Evolutionary conservation across 257 asterid genomes (phyloP).

Genomic region (Solanum ossicruentum): DNA sequence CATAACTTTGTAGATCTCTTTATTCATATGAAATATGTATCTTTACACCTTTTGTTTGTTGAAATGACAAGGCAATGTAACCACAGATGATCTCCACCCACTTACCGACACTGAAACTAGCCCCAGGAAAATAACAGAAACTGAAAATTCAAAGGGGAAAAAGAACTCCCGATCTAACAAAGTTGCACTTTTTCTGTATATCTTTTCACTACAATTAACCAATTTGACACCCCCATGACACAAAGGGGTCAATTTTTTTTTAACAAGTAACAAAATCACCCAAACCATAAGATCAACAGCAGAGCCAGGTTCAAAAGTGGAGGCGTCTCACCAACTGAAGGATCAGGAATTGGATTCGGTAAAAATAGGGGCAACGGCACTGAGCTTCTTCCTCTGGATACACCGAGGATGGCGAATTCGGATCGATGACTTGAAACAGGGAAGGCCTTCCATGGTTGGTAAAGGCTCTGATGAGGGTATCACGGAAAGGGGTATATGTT

Average conservation of each 20-base stretch:
- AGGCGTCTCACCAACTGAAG: neutral
- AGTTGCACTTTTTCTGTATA: neutral
- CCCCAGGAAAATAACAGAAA: neutral
- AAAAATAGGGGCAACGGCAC: conserved; percentile 14
- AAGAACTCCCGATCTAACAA: neutral
- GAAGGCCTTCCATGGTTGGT: conserved; percentile 29
- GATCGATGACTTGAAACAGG: conserved; percentile 38
- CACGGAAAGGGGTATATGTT: conserved; percentile 18
- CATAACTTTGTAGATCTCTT: neutral
- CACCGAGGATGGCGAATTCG: conserved; percentile 27
- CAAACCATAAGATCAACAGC: neutral
- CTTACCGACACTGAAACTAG: neutral
- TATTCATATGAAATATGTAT: neutral
- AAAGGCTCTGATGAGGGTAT: conserved; percentile 2
- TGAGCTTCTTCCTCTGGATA: conserved; percentile 41
- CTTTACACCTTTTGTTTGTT: neutral
- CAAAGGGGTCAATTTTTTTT: neutral
- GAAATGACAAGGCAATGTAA: neutral
- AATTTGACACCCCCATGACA: neutral
- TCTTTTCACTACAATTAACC: neutral
- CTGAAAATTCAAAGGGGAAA: neutral
- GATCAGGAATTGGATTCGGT: neutral
- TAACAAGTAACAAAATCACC: too few species aligned
- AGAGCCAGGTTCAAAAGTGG: neutral
- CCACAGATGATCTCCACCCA: neutral